A percentile compares a stretch with the other conserved stretches of the same genome.
phyloP scores from a whole-genome alignment of 768 basidiomycete species.

The Serendipita sp. region DNA sequence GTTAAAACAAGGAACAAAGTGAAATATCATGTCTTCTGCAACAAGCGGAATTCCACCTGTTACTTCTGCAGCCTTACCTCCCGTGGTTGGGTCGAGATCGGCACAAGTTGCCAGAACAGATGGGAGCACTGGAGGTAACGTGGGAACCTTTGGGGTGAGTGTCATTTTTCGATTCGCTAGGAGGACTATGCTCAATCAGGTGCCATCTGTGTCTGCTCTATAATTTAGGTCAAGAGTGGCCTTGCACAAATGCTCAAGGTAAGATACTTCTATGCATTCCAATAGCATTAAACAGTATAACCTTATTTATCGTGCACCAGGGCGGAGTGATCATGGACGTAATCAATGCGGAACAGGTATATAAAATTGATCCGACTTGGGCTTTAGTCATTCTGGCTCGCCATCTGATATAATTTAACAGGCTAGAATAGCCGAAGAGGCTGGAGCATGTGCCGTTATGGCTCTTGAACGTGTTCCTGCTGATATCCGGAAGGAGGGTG shows the following conservation, averaged over 20 bases:
- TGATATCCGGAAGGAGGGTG: constrained; percentile 81
- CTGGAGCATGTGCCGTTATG: constrained; percentile 97
- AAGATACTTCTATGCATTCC: constrained; percentile 11
- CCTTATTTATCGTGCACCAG: constrained; percentile 21
- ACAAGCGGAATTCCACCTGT: background rate
- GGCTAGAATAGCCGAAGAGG: constrained; percentile 94
- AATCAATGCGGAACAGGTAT: constrained; percentile 53
- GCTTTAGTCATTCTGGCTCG: constrained; percentile 19
- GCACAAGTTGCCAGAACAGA: background rate
- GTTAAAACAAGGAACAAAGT: background rate
- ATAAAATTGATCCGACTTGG: constrained; percentile 5
- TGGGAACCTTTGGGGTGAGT: constrained; percentile 1
- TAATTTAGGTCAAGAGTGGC: constrained; percentile 68
- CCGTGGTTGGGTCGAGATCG: background rate
- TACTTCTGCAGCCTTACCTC: background rate
- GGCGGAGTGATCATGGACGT: constrained; percentile 96
- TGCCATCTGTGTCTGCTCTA: background rate
- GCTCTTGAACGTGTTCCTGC: constrained; percentile 89
- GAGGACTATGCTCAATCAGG: constrained; percentile 5
- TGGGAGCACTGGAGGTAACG: background rate
- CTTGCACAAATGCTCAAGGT: constrained; percentile 96
- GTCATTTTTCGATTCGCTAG: background rate
- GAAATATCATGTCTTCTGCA: background rate
- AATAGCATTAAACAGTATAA: constrained; percentile 10
- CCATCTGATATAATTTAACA: constrained; percentile 18